Evolutionary conservation across 1,284 basidiomycete genomes (phyloP), one percentile per base, ranked within the genome.

Genomic region (Grifola frondosa): DNA sequence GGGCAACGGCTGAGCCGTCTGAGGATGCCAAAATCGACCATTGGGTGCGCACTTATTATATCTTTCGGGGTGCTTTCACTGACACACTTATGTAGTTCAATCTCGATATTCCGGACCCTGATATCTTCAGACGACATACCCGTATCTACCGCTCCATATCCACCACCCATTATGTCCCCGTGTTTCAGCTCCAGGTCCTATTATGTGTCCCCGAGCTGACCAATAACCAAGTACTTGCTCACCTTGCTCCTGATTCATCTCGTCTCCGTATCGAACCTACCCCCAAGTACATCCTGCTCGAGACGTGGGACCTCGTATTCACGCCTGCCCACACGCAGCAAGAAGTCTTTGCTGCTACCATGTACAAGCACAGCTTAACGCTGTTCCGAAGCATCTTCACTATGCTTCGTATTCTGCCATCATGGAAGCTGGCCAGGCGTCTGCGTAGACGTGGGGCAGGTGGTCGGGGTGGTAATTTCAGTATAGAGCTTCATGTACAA

Each of bases 341-440:
- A 33, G 84, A 83, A 38, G 71, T 84, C 30, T 75, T 78, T 6
- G 78, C 82, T n/a, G 73, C 85, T 0, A 84, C 81, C 13, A 83
- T 88, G 44, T 91, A 91, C 75, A 90, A 91, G 64, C 80, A 88
- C 53, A 80, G 82, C 22, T 89, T 91, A 54, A 77, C 84, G 29
- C 73, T 88, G 28, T 89, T 90, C 66, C 75, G 88, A 39, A 85
- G 83, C 59, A 60, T 89, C 5, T 91, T 74, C 66, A 82, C 78
- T 24, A 64, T 90, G 30, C 69, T 89, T 33, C 74, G 84, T 40
- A 72, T 87, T 19, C 70, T 89, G 6, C 88, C 88, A 17, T 69
- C 81, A 2, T 90, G 86, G 85, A 81, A 78, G 57, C 71, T 88
- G 28, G 74, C 76, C 57, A 78, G 78, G 55, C 77, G 78, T 30